Evolutionary conservation across 2,329 filamentous ascomycete genomes (phyloP), one percentile per base, ranked within the genome.

Genomic region (Stachybotrys echinatus): DNA sequence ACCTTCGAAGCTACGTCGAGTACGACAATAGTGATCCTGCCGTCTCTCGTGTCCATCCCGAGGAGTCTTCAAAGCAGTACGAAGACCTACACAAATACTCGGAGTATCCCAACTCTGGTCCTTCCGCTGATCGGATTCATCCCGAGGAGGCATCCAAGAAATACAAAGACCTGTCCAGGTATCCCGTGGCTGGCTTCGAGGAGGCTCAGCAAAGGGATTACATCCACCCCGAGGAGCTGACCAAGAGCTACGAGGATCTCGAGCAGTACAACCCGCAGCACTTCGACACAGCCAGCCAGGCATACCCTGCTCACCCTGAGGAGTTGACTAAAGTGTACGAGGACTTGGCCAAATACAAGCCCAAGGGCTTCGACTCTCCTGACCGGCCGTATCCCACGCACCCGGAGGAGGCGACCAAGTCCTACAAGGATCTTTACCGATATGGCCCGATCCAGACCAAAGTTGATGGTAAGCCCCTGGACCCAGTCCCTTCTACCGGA

Each of bases 181-280:
- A 70, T 42, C 60, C 64, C 4, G 48, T 53, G 12, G 55, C 56
- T n/a, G 64, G 64, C 7, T 66, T 57, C 27, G 61, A 65, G 47
- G 64, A 67, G 50, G 54, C 55, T 4, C 37, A 50, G 3, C 51
- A 55, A 42, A 58, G 52, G 3, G 51, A 57, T 19, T 61, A 65
- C 19, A 50, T 63, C n/a, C 66, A 68, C n/a, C 62, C 69, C 10
- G 70, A 72, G 52, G 67, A 71, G 51, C 53, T 63, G 42, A 65
- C 65, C 22, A 73, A 72, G 49, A 54, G 61, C 6, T 72, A 74
- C 42, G 59, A 64, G 8, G 74, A 77, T 48, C 63, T 77, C 46
- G 61, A 63, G 48, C 62, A 68, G 49, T 77, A 77, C 53, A 57
- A 58, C n/a, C 58, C 60, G 2, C 54, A 55, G 19, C 52, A 53